Conservation (phyloP, 441 rosid genomes). For the Adansonia grandidieri region DNA sequence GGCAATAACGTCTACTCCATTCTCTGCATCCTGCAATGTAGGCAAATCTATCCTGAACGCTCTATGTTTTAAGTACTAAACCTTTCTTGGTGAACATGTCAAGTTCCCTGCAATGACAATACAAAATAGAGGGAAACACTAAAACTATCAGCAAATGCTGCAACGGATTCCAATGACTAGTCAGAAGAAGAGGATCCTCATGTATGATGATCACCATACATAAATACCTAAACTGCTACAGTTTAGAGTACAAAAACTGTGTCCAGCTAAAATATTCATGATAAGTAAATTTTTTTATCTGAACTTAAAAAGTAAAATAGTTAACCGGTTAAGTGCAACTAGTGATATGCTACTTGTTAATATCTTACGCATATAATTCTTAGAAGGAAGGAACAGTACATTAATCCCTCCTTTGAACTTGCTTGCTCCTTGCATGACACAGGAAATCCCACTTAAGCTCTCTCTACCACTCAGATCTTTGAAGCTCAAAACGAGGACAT, state of each 20-base stretch:
- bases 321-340: not conserved
- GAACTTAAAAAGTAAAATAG: not conserved
- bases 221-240: not conserved
- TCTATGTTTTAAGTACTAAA: conserved; percentile 24
- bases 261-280: not conserved
- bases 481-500: conserved; percentile 21
- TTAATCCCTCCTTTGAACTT: conserved; percentile 13
- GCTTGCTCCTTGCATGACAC: conserved; percentile 20
- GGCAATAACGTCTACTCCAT: conserved; percentile 33
- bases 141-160: conserved; percentile 14
- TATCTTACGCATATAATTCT: not conserved
- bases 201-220: not conserved
- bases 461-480: conserved; percentile 4
- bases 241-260: not conserved
- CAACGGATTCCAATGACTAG: not conserved
- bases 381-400: conserved; percentile 1
- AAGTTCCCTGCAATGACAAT: conserved; percentile 24
- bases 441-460: conserved; percentile 22
- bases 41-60: conserved; percentile 27
- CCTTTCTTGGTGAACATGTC: not conserved
- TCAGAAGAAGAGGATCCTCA: not conserved
- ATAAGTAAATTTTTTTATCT: not conserved
- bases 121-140: not conserved
- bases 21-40: conserved; percentile 35
- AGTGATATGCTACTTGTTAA: not conserved